Conservation (phyloP, 345 rosid genomes). For the Brassica cretica region DNA sequence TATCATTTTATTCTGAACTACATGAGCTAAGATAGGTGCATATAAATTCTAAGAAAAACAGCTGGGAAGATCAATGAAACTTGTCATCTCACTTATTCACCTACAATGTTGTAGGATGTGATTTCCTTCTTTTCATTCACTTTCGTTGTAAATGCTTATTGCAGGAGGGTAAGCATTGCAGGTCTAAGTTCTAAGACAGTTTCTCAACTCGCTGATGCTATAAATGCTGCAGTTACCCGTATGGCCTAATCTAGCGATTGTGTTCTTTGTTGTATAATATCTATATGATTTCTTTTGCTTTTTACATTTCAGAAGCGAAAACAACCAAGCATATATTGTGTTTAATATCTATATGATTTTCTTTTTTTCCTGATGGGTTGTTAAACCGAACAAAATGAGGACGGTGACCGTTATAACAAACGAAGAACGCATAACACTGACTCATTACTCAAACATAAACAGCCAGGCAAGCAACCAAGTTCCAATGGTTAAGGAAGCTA, state of each 20-base stretch:
- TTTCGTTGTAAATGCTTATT: conserved; percentile 9
- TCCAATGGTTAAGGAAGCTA: not conserved
- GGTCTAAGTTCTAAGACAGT: conserved; percentile 64
- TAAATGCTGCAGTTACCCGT: conserved; percentile 64
- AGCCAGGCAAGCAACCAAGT: not conserved
- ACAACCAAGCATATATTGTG: not conserved
- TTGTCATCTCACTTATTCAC: not conserved
- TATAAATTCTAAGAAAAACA: not conserved
- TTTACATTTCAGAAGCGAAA: not conserved
- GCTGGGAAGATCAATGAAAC: not conserved
- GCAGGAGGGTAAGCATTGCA: conserved; percentile 84
- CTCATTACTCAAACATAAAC: not conserved
- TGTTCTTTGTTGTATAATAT: conserved; percentile 9
- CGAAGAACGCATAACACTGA: not conserved
- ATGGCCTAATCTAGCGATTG: conserved; percentile 25
- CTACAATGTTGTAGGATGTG: not conserved
- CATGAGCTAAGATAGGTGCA: not conserved
- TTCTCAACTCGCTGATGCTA: conserved; percentile 66
- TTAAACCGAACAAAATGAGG: not conserved
- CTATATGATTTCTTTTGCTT: not conserved
- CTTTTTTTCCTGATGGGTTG: not conserved
- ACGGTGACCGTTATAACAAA: not conserved
- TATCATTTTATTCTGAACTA: not conserved
- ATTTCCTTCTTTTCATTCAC: not conserved
- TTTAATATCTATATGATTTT: not conserved